Evolutionary conservation across 1,139 yeast species (phyloP), one percentile per base, ranked within the genome.

Genomic region (Pichia cactophila): DNA sequence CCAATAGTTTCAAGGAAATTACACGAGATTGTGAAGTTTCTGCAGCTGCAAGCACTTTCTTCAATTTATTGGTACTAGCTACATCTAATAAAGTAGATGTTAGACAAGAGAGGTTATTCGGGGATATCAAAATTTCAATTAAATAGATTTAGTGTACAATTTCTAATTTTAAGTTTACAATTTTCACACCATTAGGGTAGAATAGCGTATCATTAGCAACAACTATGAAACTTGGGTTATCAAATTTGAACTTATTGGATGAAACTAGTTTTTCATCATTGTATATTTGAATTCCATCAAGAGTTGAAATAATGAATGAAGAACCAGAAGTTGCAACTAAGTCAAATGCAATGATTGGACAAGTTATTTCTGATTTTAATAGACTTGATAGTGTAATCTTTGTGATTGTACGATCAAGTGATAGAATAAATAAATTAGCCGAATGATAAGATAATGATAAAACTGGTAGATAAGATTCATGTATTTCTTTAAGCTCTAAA

Each of bases 41-140:
- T 26, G 47, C 41, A 58, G 92, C 90, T 1, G 78, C 89, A 10
- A 78, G 80, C 59, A 77, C 86, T 55, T 89, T 89, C 66, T 88
- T 89, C 61, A 95, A 89, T 62, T 66, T 89, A 63, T 72, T 90
- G 59, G 92, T 88, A 1, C 70, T 89, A 55, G 95, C 96, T 1
- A 85, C 95, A 9, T 74, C 81, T 50, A 92, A 85, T 58, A 83
- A 90, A 46, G 69, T 89, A 46, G 68, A 72, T 26, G 65, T 89
- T 43, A 67, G 77, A 33, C 96, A 89, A 68, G 69, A 72, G 3
- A 72, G 70, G 36, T 65, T 85, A 16, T 87, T 81, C 53, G 83
- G 82, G 2, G 78, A 75, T 38, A 82, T 89, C 49, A 59, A 62
- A 16, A 73, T 88, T 69, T 38, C 64, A 85, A 45, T 78, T 71